Evolutionary conservation across 2,329 filamentous ascomycete genomes (phyloP).

Genomic region (Nannizzia gypsea): DNA sequence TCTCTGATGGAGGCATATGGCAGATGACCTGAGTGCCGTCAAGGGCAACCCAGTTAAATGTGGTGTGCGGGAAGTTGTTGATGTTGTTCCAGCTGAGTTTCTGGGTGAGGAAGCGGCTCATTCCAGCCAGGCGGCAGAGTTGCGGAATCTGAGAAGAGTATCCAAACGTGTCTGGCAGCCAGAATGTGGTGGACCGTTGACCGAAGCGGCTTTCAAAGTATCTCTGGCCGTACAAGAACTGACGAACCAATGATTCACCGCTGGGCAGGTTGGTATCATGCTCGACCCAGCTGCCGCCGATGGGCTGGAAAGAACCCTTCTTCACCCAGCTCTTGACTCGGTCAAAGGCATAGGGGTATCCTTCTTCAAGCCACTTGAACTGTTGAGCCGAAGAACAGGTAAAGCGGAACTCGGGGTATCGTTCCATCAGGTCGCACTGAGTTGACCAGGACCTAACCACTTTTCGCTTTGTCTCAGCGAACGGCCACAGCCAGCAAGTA

Average conservation of each 20-base stretch:
- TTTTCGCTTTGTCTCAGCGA: slow-evolving; percentile 94
- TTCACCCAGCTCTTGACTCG: slow-evolving; percentile 86
- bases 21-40: slow-evolving; percentile 95
- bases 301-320: slow-evolving; percentile 81
- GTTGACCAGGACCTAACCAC: slow-evolving; percentile 92
- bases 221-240: slow-evolving; percentile 90
- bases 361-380: slow-evolving; percentile 89
- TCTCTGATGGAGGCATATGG: slow-evolving; percentile 93
- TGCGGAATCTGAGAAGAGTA: slow-evolving; percentile 94
- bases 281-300: slow-evolving; percentile 97
- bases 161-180: slow-evolving; percentile 95
- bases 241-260: slow-evolving; percentile 83
- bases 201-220: slow-evolving; percentile 93
- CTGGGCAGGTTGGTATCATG: slow-evolving; percentile 97
- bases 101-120: slow-evolving; percentile 94
- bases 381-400: slow-evolving; percentile 90
- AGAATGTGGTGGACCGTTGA: slow-evolving; percentile 79
- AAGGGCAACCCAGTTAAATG: slow-evolving; percentile 95
- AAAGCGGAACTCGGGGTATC: slow-evolving; percentile 88
- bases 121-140: slow-evolving; percentile 82
- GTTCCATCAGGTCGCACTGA: slow-evolving; percentile 88
- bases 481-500: slow-evolving; percentile 97
- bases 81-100: slow-evolving; percentile 99
- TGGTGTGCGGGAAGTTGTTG: slow-evolving; percentile 97
- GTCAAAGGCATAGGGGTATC: slow-evolving; percentile 80